Evolutionary conservation across 176 grass and related monocot genomes (phyloP), one percentile per base, ranked within the genome.

Genomic region (Triticum timopheevii): DNA sequence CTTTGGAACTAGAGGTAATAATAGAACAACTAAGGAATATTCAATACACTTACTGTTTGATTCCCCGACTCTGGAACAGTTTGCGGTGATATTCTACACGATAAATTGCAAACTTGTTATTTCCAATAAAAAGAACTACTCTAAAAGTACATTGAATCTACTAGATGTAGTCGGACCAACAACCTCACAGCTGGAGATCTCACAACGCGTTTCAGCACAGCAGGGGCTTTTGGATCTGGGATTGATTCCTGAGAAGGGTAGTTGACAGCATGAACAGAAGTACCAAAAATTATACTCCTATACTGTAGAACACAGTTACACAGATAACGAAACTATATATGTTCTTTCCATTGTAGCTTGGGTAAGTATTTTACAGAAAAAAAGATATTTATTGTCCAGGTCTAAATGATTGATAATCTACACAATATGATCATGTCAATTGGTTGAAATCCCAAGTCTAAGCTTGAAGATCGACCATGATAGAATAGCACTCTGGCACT

Each of bases 21-120:
- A 61, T 31, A 68, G 34, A 12, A 75, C 76, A 84, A 44, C 20
- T 80, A 35, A 72, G 42, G 79, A 70, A 79, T 82, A 61, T 79
- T 68, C 31, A 71, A 77, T 24, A 69, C 24, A 76, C 78, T 56
- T 95, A 98, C 93, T 45, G 39, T 80, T 78, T 88, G 31, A 62
- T 40, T 79, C 38, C 54, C 85, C 39, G 38, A 25, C 54, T 86
- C 79, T 65, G 84, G 62, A 83, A 70, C 62, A 85, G 77, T 92
- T 84, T 79, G 65, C 42, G 78, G 77, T 87, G 90, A 95, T 91
- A 76, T 90, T 89, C 93, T 98, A 92, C 96, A 92, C 61, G 40
- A 80, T 36, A 88, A 76, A 78, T 81, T 77, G 85, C 39, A 82
- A 83, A 76, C 28, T 13, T 8, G 11, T 88, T 76, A 95, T 28